phyloP scores from a whole-genome alignment of 352 stramenopile genomes.

The Pythium monospermum region DNA sequence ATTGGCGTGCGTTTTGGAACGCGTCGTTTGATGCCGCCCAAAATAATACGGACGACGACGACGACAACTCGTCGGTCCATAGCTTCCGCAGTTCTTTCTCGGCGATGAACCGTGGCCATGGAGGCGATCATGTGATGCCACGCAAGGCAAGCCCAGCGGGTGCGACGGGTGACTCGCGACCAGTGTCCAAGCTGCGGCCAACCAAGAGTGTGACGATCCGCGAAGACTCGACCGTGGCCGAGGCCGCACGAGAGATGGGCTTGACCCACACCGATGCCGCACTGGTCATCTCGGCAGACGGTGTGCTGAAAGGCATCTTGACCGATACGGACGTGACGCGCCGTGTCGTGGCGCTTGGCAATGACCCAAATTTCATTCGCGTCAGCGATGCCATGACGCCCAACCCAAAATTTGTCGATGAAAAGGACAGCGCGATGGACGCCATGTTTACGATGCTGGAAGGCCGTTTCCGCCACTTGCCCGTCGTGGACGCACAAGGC shows the following conservation, averaged over 20 bases:
- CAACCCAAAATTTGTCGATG: slow-evolving; percentile 86
- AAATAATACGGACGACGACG: slow-evolving; percentile 54
- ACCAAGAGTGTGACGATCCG: slow-evolving; percentile 89
- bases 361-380: slow-evolving; percentile 81
- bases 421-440: slow-evolving; percentile 87
- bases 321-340: slow-evolving; percentile 92
- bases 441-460: slow-evolving; percentile 91
- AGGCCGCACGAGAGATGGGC: slow-evolving; percentile 89
- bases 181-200: slow-evolving; percentile 83
- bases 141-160: slow-evolving; percentile 44
- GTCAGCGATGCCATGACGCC: slow-evolving; percentile 84
- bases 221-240: slow-evolving; percentile 79
- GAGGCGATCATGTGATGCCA: slow-evolving; percentile 29
- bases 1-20: slow-evolving; percentile 90
- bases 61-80: slow-evolving; percentile 73
- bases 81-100: slow-evolving; percentile 82
- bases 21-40: slow-evolving; percentile 74
- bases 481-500: slow-evolving; percentile 88
- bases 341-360: slow-evolving; percentile 78
- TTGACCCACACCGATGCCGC: slow-evolving; percentile 89
- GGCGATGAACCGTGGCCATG: slow-evolving; percentile 30
- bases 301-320: slow-evolving; percentile 92
- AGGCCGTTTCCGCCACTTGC: slow-evolving; percentile 94
- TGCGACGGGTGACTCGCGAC: slow-evolving; percentile 88
- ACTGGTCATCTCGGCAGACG: slow-evolving; percentile 88